A percentile compares a stretch with the other conserved stretches of the same genome.
Evolutionary conservation across 805 yeast genomes (phyloP).

Genomic region (Ogataea saltuana): DNA sequence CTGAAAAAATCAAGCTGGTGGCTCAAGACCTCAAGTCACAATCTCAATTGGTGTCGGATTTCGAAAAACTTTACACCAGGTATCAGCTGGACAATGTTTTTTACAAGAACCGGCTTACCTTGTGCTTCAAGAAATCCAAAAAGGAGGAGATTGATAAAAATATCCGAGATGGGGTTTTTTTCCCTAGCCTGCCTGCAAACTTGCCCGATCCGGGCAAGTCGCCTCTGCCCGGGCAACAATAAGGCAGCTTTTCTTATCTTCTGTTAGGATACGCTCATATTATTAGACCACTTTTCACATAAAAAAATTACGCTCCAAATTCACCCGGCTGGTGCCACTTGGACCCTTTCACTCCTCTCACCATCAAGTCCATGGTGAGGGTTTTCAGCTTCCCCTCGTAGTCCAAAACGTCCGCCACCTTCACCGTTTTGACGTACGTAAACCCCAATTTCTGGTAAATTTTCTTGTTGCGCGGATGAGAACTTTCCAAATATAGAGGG

Average conservation of each 20-base stretch:
- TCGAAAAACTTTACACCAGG: slow-evolving; percentile 38
- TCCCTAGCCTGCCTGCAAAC: slow-evolving; percentile 34
- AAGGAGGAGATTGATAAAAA: slow-evolving; percentile 35
- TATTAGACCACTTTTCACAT: too few species aligned
- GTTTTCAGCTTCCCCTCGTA: slow-evolving; percentile 28
- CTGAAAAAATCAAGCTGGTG: slow-evolving; percentile 11
- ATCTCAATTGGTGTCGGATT: slow-evolving; percentile 12
- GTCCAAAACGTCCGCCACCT: slow-evolving; percentile 36
- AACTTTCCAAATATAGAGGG: slow-evolving; percentile 54
- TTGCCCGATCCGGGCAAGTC: neutral
- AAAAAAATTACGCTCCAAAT: too few species aligned
- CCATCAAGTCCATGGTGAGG: slow-evolving; percentile 40
- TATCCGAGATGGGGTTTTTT: slow-evolving; percentile 39
- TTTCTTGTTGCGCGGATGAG: slow-evolving; percentile 52
- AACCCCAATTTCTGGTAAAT: slow-evolving; percentile 59
- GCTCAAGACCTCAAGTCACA: slow-evolving; percentile 13
- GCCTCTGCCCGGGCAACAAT: too few species aligned
- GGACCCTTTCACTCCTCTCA: slow-evolving; percentile 39
- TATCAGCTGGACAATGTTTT: slow-evolving; percentile 43
- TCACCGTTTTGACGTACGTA: slow-evolving; percentile 37
- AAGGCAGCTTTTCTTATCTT: too few species aligned
- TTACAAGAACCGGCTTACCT: slow-evolving; percentile 42
- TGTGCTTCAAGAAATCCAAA: slow-evolving; percentile 37
- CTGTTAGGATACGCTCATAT: too few species aligned
- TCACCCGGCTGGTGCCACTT: slow-evolving; percentile 32